Evolutionary conservation across 2,329 filamentous ascomycete species (phyloP), one percentile per base, ranked within the genome.

Genomic region (Seiridium unicorne): DNA sequence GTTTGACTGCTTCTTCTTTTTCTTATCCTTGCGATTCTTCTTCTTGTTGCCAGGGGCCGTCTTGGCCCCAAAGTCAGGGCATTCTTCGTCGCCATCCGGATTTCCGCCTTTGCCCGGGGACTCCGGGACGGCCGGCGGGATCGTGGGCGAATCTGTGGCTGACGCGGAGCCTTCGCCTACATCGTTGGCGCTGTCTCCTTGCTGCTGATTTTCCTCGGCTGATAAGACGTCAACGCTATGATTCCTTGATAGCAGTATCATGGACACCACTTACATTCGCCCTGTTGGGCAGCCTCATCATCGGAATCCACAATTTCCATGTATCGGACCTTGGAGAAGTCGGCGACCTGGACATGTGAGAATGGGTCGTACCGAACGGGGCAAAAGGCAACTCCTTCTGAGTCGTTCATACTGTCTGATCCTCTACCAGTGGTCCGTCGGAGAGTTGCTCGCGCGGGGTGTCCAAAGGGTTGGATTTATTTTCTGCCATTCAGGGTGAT

Each of bases 311-410:
- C 11, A 8, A 51, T 42, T 35, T 57, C 34, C 5, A 59, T 44
- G 32, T 51, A 64, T 36, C 61, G 55, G n/a, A 64, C 53, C 31
- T 62, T 53, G 42, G 60, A 59, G 18, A 60, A 64, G 54, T 64
- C 61, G 58, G 62, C 58, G 53, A 61, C 55, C 59, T 64, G 62
- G 47, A 64, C 58, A 36, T 62, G 62, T 58, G 54, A 54, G 55
- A 57, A 60, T 31, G 51, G 51, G 48, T 62, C 54, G 49, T 40
- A 31, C 44, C 62, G 60, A 36, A 40, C 48, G 31, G 61, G 48
- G 44, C 62, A 64, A 44, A 57, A 58, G 32, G 55, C 40, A n/a
- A 64, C 49, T 44, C 60, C 61, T 6, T 62, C 48, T 32, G 54
- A 38, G 34, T 55, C 47, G 54, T 61, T 61, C 62, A 61, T 62